Conservation (phyloP, 768 basidiomycete genomes). For the Boletus edulis region DNA sequence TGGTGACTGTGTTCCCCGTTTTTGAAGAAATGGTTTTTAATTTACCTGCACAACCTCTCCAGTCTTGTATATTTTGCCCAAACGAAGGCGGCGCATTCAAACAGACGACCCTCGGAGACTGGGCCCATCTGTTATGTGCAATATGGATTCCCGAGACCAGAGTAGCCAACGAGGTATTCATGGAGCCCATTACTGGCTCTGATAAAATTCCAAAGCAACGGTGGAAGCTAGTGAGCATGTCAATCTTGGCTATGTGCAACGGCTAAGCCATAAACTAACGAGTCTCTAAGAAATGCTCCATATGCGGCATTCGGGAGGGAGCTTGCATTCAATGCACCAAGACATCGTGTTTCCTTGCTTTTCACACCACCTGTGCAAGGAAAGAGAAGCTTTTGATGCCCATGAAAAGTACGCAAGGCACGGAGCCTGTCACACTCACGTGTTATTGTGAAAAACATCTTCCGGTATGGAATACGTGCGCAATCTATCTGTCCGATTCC, state of each 20-base stretch:
- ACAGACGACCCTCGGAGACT: slow-evolving; percentile 87
- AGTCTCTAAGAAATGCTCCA: slow-evolving; percentile 51
- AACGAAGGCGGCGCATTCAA: slow-evolving; percentile 98
- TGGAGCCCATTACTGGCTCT: slow-evolving; percentile 94
- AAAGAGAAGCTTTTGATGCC: slow-evolving; percentile 81
- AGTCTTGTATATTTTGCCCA: slow-evolving; percentile 96
- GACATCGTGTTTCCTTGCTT: slow-evolving; percentile 85
- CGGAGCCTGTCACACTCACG: slow-evolving; percentile 69
- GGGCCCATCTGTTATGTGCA: slow-evolving; percentile 95
- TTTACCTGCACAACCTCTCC: neutral
- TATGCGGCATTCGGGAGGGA: slow-evolving; percentile 62
- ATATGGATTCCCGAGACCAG: slow-evolving; percentile 97
- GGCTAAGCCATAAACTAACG: slow-evolving; percentile 6
- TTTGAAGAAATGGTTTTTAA: neutral
- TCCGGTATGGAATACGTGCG: slow-evolving; percentile 52
- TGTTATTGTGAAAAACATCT: slow-evolving; percentile 91
- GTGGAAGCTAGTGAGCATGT: slow-evolving; percentile 82
- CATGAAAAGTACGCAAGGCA: slow-evolving; percentile 79
- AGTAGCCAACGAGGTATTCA: slow-evolving; percentile 92
- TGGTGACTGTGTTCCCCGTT: slow-evolving; percentile 51
- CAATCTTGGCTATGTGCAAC: neutral
- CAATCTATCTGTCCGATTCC: neutral
- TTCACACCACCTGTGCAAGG: slow-evolving; percentile 92
- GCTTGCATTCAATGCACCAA: slow-evolving; percentile 97
- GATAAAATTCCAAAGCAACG: slow-evolving; percentile 86